phyloP scores from a whole-genome alignment of 78 protist genomes.

The Guillardia theta region DNA sequence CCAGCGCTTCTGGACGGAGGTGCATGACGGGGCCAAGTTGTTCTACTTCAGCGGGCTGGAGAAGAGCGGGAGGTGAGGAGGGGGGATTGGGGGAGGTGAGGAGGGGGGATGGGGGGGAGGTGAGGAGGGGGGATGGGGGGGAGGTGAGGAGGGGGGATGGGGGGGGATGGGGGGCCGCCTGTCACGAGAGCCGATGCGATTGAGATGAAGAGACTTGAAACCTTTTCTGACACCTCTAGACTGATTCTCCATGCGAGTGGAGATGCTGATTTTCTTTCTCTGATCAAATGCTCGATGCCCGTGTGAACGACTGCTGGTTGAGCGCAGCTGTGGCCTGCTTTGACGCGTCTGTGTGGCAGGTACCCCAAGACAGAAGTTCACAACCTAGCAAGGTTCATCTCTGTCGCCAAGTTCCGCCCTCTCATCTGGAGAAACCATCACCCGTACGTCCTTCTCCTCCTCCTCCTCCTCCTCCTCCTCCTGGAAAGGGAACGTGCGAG shows the following conservation, averaged over 20 bases:
- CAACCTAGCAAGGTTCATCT: constrained; percentile 95
- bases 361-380: constrained; percentile 85
- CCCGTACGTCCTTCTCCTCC: neutral
- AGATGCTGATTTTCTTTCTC: too few relatives aligned
- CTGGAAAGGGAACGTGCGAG: too few relatives aligned
- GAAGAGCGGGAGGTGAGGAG: constrained; percentile 56
- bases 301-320: too few relatives aligned
- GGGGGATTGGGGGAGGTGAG: too few relatives aligned
- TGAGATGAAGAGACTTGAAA: neutral
- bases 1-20: constrained; percentile 94
- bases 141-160: too few relatives aligned
- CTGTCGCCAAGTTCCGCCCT: constrained; percentile 87
- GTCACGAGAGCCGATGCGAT: too few relatives aligned
- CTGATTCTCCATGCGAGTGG: too few relatives aligned
- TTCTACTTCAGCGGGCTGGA: constrained; percentile 91
- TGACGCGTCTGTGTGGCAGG: neutral
- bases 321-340: neutral
- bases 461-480: neutral
- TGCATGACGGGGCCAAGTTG: constrained; percentile 96
- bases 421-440: constrained; percentile 43
- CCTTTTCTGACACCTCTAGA: neutral
- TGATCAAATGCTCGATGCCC: too few relatives aligned
- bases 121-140: too few relatives aligned
- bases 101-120: too few relatives aligned
- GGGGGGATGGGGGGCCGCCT: too few relatives aligned